Percentiles rank a stretch among this genome's conserved stretches.
Conservation (phyloP, 2,329 filamentous ascomycete species). For the Epichloe gansuensis region DNA sequence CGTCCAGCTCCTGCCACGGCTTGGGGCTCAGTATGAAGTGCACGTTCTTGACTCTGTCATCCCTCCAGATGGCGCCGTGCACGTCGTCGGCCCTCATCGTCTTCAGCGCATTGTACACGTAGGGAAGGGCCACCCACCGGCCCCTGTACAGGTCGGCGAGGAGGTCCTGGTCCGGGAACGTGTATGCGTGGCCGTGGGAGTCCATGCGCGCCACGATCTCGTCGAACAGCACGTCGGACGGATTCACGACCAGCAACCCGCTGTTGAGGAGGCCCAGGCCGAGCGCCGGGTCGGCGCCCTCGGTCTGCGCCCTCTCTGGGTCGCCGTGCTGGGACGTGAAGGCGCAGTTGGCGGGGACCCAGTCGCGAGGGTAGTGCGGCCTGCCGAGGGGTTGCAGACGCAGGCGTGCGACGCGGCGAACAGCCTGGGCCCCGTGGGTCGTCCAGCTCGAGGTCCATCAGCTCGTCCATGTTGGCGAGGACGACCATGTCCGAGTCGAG, state of each 20-base stretch:
- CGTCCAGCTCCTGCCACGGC: constrained; percentile 44
- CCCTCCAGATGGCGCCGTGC: constrained; percentile 44
- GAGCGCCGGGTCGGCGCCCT: constrained; percentile 30
- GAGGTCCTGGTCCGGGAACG: constrained; percentile 49
- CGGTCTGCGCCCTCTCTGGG: constrained; percentile 34
- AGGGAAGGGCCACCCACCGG: constrained; percentile 46
- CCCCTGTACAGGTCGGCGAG: constrained; percentile 42
- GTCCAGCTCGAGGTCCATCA: constrained; percentile 74
- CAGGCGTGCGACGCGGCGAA: constrained; percentile 80
- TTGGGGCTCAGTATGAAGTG: constrained; percentile 51
- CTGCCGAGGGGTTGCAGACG: constrained; percentile 71
- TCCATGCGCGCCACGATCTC: constrained; percentile 41
- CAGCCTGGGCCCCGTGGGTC: constrained; percentile 21
- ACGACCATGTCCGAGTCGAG: constrained; percentile 85
- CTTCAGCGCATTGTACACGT: constrained; percentile 52
- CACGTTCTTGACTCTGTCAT: constrained; percentile 46
- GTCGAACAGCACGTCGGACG: constrained; percentile 32
- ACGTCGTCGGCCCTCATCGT: constrained; percentile 41
- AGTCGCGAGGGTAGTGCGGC: constrained; percentile 65
- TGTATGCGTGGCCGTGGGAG: constrained; percentile 32
- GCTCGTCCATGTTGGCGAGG: constrained; percentile 75
- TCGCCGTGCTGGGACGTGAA: constrained; percentile 41
- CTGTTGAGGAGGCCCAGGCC: constrained; percentile 34
- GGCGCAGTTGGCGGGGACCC: constrained; percentile 46
- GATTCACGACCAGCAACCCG: constrained; percentile 45